Evolutionary conservation across 805 yeast species (phyloP).

Genomic region (Saturnispora diversa): DNA sequence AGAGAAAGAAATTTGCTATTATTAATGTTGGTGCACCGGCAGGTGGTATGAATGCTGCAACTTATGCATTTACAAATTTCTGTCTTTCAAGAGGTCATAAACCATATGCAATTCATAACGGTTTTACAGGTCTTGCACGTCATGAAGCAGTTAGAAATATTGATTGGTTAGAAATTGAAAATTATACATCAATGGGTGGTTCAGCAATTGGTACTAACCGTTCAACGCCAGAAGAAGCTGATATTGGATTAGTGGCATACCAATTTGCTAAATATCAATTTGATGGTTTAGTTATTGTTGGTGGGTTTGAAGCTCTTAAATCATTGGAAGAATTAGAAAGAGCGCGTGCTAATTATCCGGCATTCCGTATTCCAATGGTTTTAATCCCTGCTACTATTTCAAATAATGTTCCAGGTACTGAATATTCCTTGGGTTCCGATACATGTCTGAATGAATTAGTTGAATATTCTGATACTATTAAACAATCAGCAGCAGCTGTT

Average conservation of each 20-base stretch:
- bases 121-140: conserved; percentile 62
- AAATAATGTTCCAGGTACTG: conserved; percentile 76
- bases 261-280: conserved; percentile 59
- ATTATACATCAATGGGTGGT: conserved; percentile 71
- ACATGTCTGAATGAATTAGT: conserved; percentile 66
- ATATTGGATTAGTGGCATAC: conserved; percentile 64
- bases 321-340: conserved; percentile 58
- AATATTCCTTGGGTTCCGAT: conserved; percentile 68
- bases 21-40: conserved; percentile 78
- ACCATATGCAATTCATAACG: conserved; percentile 64
- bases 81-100: conserved; percentile 70
- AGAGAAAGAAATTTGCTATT: conserved; percentile 58
- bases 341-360: conserved; percentile 55
- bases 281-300: conserved; percentile 66
- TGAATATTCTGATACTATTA: conserved; percentile 69
- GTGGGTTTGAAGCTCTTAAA: conserved; percentile 78
- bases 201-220: conserved; percentile 79
- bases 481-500: conserved; percentile 71
- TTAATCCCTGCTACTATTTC: conserved; percentile 75
- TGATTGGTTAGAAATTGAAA: conserved; percentile 61
- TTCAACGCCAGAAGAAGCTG: conserved; percentile 54
- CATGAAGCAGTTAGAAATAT: conserved; percentile 54
- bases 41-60: conserved; percentile 72
- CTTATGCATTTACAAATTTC: conserved; percentile 63
- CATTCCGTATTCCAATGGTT: conserved; percentile 70